Percentiles rank a stretch among this genome's conserved stretches.
phyloP scores from a whole-genome alignment of 257 asterid genomes.

The Plantago ovata region DNA sequence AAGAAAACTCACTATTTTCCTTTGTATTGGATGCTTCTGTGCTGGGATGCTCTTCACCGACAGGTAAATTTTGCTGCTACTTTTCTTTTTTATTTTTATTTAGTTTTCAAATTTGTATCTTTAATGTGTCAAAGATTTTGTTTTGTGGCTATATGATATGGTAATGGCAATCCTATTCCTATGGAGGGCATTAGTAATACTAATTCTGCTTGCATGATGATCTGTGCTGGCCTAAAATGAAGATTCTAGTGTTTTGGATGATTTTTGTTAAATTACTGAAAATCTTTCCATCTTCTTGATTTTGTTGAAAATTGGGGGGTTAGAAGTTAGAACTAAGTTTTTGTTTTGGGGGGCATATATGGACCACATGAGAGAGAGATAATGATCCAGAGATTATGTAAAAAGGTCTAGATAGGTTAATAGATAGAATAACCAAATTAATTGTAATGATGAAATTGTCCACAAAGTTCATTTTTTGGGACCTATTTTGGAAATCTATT shows the following conservation, averaged over 20 bases:
- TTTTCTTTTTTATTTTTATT: constrained; percentile 9
- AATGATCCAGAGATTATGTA: neutral
- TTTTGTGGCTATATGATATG: constrained; percentile 11
- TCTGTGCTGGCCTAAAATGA: constrained; percentile 15
- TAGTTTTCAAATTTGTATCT: too few relatives aligned
- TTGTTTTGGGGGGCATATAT: neutral
- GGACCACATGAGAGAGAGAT: constrained; percentile 11
- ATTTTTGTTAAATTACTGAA: neutral
- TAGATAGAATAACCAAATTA: too few relatives aligned
- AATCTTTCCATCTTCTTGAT: constrained; percentile 13
- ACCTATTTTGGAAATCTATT: neutral
- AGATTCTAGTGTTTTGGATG: neutral
- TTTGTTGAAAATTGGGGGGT: constrained; percentile 3
- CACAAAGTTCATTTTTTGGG: constrained; percentile 5
- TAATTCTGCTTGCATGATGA: constrained; percentile 33
- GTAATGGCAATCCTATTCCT: constrained; percentile 13
- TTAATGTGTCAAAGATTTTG: too few relatives aligned
- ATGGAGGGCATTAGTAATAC: constrained; percentile 6
- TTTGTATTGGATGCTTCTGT: constrained; percentile 83
- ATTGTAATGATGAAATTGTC: too few relatives aligned
- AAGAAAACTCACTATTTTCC: constrained; percentile 55
- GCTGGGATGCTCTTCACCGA: constrained; percentile 96
- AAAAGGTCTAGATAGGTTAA: too few relatives aligned
- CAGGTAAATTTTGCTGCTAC: constrained; percentile 63
- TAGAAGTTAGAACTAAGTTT: neutral